Percentiles rank a stretch among this genome's conserved stretches.
These are phyloP conservation scores for Buddleja alternifolia DNA, from an alignment of 257 asterid species.

Conservation along the genomic window DNA sequence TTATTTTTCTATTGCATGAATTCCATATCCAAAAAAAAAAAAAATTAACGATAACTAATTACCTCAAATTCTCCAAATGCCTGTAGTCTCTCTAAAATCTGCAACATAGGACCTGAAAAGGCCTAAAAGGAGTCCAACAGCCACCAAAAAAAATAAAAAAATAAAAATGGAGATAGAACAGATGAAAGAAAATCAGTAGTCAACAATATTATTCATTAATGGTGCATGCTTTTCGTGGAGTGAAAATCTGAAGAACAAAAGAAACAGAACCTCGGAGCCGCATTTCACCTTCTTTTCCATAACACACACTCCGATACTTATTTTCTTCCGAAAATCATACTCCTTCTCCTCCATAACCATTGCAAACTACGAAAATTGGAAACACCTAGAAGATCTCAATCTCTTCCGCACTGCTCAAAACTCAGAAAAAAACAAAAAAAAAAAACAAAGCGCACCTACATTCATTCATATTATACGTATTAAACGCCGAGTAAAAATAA, in stretches of 20 bases:
- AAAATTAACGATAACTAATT: conserved; percentile 14
- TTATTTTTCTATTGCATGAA: not conserved
- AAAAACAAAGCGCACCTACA: not conserved
- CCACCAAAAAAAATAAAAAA: not conserved
- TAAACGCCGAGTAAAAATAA: not conserved
- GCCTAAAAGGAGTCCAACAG: conserved; percentile 43
- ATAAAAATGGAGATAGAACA: not conserved
- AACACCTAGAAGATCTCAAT: conserved; percentile 25
- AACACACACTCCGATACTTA: conserved; percentile 88
- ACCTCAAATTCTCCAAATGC: conserved; percentile 95
- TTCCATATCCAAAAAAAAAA: not conserved
- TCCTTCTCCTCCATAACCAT: conserved; percentile 49
- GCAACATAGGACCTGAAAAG: conserved; percentile 81
- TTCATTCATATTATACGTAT: conserved; percentile 19
- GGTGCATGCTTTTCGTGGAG: conserved; percentile 40
- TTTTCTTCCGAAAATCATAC: conserved; percentile 45
- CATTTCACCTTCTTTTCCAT: conserved; percentile 99
- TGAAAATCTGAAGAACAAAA: conserved; percentile 33
- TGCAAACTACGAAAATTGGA: not conserved
- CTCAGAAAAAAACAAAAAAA: not conserved
- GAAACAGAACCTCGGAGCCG: conserved; percentile 91
- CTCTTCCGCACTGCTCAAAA: conserved; percentile 37
- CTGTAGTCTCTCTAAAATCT: conserved; percentile 88
- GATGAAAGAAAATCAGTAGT: conserved; percentile 10
- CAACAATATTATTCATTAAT: conserved; percentile 6